phyloP scores from a whole-genome alignment of 306 rosid genomes.

The Betula pendula region DNA sequence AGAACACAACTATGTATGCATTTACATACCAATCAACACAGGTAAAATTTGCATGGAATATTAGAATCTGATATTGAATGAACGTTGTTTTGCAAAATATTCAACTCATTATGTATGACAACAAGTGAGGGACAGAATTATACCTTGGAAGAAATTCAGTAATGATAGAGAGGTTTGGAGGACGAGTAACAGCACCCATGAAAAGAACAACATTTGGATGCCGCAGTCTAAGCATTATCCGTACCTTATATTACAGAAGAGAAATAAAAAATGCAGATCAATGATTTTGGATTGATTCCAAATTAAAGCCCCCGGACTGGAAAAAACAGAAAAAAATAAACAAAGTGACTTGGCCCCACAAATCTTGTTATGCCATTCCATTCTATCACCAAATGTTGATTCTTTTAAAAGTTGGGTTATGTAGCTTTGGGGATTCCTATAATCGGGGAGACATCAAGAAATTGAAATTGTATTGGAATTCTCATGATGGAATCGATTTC shows the following conservation, averaged over 20 bases:
- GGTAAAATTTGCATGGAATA: conserved; percentile 22
- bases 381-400: not conserved
- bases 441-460: not conserved
- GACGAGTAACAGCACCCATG: conserved; percentile 99
- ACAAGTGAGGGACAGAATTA: conserved; percentile 13
- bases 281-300: not conserved
- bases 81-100: not conserved
- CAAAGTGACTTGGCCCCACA: not conserved
- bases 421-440: not conserved
- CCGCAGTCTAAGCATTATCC: conserved; percentile 95
- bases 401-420: not conserved
- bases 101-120: not conserved
- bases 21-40: not conserved
- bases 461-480: not conserved
- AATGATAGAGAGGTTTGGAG: conserved; percentile 94
- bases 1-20: not conserved
- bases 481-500: not conserved
- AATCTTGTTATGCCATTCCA: not conserved
- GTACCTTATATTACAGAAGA: conserved; percentile 59
- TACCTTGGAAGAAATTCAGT: conserved; percentile 98
- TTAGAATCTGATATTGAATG: conserved; percentile 5
- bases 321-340: no score
- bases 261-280: conserved; percentile 26
- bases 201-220: conserved; percentile 98
- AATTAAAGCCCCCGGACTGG: not conserved